phyloP scores from a whole-genome alignment of 2,329 filamentous ascomycete genomes.

The Fusarium haematococcum region DNA sequence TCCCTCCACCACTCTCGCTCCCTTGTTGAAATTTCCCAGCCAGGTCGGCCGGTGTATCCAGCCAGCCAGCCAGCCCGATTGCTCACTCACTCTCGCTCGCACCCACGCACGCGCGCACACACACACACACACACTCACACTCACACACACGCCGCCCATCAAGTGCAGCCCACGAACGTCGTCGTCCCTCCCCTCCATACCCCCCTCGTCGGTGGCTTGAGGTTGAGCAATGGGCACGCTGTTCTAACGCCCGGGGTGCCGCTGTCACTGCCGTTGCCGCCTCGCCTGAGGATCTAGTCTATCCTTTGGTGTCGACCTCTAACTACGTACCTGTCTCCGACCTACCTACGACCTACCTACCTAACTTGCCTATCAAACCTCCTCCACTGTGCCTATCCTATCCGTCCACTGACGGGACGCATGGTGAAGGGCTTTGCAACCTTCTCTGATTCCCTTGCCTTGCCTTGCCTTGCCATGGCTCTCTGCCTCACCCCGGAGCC shows the following conservation, averaged over 20 bases:
- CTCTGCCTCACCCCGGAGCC: constrained; percentile 23
- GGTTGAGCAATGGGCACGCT: constrained; percentile 39
- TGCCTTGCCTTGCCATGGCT: constrained; percentile 16
- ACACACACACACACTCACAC: not conserved
- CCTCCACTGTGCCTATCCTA: constrained; percentile 9
- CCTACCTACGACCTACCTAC: not conserved
- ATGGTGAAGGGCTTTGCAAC: constrained; percentile 9
- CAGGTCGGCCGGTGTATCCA: constrained; percentile 25
- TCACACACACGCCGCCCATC: constrained; percentile 13
- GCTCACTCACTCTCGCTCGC: not conserved
- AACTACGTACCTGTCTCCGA: not conserved
- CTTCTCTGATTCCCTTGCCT: constrained; percentile 14
- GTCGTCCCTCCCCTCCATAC: not conserved
- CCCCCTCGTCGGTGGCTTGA: constrained; percentile 39
- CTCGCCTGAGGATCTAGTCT: constrained; percentile 29
- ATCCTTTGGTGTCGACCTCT: not conserved
- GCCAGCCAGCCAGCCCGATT: constrained; percentile 8
- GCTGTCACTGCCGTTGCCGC: constrained; percentile 5
- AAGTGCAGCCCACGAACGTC: constrained; percentile 18
- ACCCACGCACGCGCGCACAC: not conserved
- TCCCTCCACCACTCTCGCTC: constrained; percentile 13
- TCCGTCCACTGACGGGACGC: constrained; percentile 23
- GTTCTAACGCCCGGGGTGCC: constrained; percentile 30
- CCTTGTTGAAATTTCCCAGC: constrained; percentile 12
- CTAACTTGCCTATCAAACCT: constrained; percentile 3